Percentiles rank a stretch among this genome's conserved stretches.
These are phyloP conservation scores for Maudiozyma humilis DNA, from an alignment of 1,139 yeast genomes.

Conservation along the genomic window DNA sequence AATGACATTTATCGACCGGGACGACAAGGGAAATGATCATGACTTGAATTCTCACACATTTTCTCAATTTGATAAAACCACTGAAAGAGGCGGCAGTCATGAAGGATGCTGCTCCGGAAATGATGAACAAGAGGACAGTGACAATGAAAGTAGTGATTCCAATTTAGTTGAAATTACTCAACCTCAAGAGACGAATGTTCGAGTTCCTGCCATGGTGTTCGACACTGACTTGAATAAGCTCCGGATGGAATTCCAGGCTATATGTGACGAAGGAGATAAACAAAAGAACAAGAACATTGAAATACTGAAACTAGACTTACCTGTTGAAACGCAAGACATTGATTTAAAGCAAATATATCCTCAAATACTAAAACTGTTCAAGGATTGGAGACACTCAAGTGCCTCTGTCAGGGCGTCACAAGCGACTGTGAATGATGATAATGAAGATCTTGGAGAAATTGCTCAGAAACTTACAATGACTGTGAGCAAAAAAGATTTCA, in stretches of 20 bases:
- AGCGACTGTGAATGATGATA: background rate
- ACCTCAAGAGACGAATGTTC: conserved; percentile 13
- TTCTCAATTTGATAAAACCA: background rate
- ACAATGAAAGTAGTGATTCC: background rate
- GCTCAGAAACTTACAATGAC: conserved; percentile 41
- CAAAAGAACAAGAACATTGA: background rate
- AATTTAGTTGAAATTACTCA: conserved; percentile 6
- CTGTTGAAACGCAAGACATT: background rate
- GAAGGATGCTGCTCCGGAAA: background rate
- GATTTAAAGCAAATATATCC: background rate
- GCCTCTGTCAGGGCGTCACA: background rate
- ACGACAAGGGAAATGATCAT: conserved; percentile 2
- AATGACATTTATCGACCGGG: conserved; percentile 12
- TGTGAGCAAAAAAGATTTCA: conserved; percentile 57
- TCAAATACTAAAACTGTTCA: background rate
- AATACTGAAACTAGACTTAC: background rate
- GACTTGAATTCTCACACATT: background rate
- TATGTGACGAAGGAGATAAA: conserved; percentile 3
- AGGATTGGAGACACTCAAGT: conserved; percentile 1
- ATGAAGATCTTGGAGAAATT: conserved; percentile 41
- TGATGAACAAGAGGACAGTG: background rate
- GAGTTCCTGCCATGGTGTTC: conserved; percentile 2
- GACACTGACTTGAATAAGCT: background rate
- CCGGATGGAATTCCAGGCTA: conserved; percentile 1
- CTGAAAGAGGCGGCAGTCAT: too few relatives aligned